These are phyloP conservation scores for Plasmodium vivax DNA, from an alignment of 169 alveolate species.

Conservation along the genomic window DNA sequence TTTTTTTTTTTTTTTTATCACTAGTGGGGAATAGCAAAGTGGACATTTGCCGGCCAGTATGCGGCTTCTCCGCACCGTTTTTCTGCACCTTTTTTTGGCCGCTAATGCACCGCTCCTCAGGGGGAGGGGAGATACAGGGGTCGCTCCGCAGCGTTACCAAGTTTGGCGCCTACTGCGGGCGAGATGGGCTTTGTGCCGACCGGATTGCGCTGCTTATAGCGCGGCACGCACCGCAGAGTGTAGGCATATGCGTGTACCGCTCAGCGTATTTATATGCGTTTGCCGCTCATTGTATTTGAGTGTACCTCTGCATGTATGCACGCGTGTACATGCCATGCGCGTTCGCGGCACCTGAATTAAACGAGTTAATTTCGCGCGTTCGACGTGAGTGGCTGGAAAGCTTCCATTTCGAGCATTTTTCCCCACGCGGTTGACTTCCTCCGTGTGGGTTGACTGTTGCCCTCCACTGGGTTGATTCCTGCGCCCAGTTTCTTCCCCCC, in stretches of 20 bases:
- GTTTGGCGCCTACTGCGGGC: not conserved
- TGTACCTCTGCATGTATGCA: not conserved
- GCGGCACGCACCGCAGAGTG: not conserved
- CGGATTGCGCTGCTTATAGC: not conserved
- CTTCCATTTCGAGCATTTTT: not conserved
- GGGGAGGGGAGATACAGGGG: not conserved
- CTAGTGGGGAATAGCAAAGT: not conserved
- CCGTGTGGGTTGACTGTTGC: not conserved
- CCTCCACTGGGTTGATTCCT: not conserved
- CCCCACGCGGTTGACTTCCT: not conserved
- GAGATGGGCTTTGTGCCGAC: not conserved
- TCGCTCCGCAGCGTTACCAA: not conserved
- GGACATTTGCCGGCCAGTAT: not conserved
- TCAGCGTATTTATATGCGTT: not conserved
- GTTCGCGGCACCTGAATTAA: not conserved
- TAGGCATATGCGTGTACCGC: not conserved
- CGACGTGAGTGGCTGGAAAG: not conserved
- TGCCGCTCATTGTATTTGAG: not conserved
- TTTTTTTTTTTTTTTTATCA: not conserved
- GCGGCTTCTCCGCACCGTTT: not conserved
- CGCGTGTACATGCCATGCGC: not conserved
- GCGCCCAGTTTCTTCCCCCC: not conserved
- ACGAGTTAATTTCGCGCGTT: not conserved
- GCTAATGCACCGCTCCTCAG: not conserved
- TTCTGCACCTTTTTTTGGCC: not conserved